Percentiles rank a stretch among this genome's conserved stretches.
phyloP scores from a whole-genome alignment of 306 rosid species.

The Vigna radiata region DNA sequence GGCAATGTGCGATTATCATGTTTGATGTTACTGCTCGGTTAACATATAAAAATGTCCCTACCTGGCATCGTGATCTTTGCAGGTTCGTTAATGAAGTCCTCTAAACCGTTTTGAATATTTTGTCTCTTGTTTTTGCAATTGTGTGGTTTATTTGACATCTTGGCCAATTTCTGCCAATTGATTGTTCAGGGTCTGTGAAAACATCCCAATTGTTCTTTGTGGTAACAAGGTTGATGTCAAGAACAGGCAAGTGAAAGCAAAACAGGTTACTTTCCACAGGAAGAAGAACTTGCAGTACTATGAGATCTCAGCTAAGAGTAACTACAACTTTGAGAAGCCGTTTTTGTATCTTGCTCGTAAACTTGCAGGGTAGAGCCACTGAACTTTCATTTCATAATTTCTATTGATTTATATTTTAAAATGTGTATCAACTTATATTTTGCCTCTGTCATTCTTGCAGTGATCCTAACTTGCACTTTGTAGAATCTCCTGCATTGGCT shows the following conservation, averaged over 20 bases:
- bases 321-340: slow-evolving; percentile 81
- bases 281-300: slow-evolving; percentile 84
- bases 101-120: neutral
- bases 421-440: neutral
- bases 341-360: slow-evolving; percentile 84
- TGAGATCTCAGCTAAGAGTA: slow-evolving; percentile 88
- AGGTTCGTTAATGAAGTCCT: slow-evolving; percentile 46
- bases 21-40: slow-evolving; percentile 78
- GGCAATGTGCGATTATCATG: slow-evolving; percentile 85
- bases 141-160: neutral
- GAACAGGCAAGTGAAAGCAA: slow-evolving; percentile 89
- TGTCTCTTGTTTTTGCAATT: neutral
- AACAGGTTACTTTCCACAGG: slow-evolving; percentile 88
- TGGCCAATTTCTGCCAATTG: neutral
- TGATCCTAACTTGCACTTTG: slow-evolving; percentile 80
- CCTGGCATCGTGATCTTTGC: slow-evolving; percentile 87
- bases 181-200: slow-evolving; percentile 76
- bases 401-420: neutral
- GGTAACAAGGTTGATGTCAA: slow-evolving; percentile 92
- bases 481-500: slow-evolving; percentile 87
- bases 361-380: slow-evolving; percentile 66
- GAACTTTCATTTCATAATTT: neutral
- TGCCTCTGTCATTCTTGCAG: slow-evolving; percentile 50
- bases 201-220: slow-evolving; percentile 82
- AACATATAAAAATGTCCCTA: slow-evolving; percentile 81